These are phyloP conservation scores for Astrocystis sublimbata DNA, from an alignment of 495 filamentous ascomycete genomes.

Conservation along the genomic window DNA sequence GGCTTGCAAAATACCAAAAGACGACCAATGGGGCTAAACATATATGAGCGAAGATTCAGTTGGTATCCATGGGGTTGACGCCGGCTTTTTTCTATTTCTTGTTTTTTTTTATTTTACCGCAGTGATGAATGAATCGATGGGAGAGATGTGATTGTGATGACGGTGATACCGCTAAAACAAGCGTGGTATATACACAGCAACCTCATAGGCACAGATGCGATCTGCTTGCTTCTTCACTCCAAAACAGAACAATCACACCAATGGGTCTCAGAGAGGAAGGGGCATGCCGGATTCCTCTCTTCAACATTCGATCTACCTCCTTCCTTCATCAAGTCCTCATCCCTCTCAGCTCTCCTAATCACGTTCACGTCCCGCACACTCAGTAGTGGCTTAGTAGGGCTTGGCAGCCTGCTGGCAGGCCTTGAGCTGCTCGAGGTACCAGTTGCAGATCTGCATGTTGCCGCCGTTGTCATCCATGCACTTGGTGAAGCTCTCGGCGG, in stretches of 20 bases:
- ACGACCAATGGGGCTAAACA: too few species aligned
- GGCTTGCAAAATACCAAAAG: too few species aligned
- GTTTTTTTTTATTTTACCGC: too few species aligned
- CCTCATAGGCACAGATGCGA: neutral
- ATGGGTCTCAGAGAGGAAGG: too few species aligned
- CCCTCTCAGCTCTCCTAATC: too few species aligned
- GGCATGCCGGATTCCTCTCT: too few species aligned
- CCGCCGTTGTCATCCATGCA: constrained; percentile 95
- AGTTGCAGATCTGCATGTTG: constrained; percentile 92
- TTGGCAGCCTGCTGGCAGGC: constrained; percentile 89
- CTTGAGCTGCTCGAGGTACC: constrained; percentile 98
- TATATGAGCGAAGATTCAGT: neutral
- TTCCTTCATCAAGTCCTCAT: too few species aligned
- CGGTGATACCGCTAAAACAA: too few species aligned
- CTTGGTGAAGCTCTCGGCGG: constrained; percentile 82
- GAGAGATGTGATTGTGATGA: neutral
- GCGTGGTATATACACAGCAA: neutral
- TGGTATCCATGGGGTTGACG: neutral
- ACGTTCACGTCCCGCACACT: too few species aligned
- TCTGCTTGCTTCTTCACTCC: too few species aligned
- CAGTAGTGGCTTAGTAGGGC: constrained; percentile 81
- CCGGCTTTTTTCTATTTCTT: neutral
- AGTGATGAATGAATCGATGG: neutral
- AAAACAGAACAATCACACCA: too few species aligned
- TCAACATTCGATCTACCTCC: too few species aligned